phyloP scores from a whole-genome alignment of 106 monocot genomes.

The Phalaenopsis equestris region DNA sequence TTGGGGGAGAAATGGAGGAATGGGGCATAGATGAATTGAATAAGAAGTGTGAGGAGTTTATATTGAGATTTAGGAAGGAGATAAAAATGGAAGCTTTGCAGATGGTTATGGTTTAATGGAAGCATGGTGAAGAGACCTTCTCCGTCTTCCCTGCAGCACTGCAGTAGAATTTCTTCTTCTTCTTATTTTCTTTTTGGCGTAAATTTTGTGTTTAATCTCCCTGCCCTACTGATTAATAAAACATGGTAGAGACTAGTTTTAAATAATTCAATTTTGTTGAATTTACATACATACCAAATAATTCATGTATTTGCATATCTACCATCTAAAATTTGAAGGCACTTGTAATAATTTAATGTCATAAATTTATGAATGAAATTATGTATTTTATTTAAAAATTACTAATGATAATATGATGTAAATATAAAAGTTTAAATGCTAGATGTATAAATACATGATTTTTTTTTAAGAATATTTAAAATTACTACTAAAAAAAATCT shows the following conservation, averaged over 20 bases:
- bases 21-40: constrained; percentile 33
- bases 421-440: no score
- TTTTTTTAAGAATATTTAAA: no score
- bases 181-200: not conserved
- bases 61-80: constrained; percentile 28
- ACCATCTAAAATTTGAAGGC: no score
- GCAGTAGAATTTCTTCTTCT: not conserved
- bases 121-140: not conserved
- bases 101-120: not conserved
- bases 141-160: not conserved
- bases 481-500: no score
- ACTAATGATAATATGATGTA: no score
- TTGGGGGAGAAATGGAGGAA: constrained; percentile 13
- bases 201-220: not conserved
- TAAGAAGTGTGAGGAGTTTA: constrained; percentile 48
- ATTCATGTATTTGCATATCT: no score
- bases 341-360: no score
- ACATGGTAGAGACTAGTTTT: not conserved
- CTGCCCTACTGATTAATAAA: not conserved
- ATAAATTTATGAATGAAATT: no score
- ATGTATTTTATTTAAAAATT: no score
- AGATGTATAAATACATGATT: no score
- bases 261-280: no score
- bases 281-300: no score
- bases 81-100: constrained; percentile 17